phyloP scores from a whole-genome alignment of 306 rosid genomes.

The Benincasa hispida region DNA sequence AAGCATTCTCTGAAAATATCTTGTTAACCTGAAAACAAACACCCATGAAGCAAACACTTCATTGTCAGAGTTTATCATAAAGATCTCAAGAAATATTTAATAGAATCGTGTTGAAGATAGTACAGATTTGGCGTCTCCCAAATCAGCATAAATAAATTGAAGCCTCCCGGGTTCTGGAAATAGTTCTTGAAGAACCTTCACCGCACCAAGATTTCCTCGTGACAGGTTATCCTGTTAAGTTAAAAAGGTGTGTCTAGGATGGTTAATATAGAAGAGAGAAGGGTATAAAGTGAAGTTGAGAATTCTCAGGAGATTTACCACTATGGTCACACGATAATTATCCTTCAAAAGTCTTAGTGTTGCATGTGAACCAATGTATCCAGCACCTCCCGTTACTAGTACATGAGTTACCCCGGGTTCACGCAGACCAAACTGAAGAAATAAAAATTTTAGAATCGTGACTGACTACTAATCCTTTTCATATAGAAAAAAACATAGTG shows the following conservation, averaged over 20 bases:
- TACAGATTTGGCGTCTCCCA: slow-evolving; percentile 79
- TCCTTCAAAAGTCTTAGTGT: slow-evolving; percentile 65
- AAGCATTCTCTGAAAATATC: slow-evolving; percentile 81
- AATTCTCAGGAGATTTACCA: slow-evolving; percentile 31
- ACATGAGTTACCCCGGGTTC: slow-evolving; percentile 78
- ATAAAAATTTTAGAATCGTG: background rate
- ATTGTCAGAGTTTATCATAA: background rate
- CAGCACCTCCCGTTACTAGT: slow-evolving; percentile 93
- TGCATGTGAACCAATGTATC: slow-evolving; percentile 95
- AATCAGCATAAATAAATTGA: slow-evolving; percentile 84
- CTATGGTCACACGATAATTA: slow-evolving; percentile 72
- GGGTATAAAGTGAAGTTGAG: background rate
- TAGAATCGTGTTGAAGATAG: slow-evolving; percentile 17
- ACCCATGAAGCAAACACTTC: background rate
- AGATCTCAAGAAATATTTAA: background rate
- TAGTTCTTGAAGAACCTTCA: slow-evolving; percentile 64
- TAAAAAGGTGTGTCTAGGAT: background rate
- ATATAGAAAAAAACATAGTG: background rate
- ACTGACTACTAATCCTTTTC: background rate
- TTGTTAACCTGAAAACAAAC: slow-evolving; percentile 61
- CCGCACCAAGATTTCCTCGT: slow-evolving; percentile 86
- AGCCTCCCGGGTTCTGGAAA: slow-evolving; percentile 91
- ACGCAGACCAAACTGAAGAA: slow-evolving; percentile 40
- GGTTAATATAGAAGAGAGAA: background rate
- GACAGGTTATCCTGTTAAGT: slow-evolving; percentile 70